Percentiles rank a stretch among this genome's conserved stretches.
Conservation (phyloP, 148 eudicot genomes). For the Dianthus caryophyllus region DNA sequence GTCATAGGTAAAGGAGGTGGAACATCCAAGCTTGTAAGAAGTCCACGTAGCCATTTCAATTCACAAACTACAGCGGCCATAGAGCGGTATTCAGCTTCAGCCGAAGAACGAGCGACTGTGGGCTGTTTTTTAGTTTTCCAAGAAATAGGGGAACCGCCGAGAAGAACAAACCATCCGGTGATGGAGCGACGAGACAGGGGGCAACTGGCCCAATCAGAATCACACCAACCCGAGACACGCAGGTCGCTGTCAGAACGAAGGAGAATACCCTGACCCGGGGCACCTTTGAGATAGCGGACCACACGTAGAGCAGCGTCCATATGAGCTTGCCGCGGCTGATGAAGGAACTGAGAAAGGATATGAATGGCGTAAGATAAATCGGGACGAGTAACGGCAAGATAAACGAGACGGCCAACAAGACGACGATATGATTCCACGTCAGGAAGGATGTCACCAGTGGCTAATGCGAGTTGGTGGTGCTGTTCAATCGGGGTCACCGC, state of each 20-base stretch:
- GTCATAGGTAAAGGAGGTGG: no score
- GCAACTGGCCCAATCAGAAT: neutral
- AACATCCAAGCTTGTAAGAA: no score
- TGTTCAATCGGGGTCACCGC: neutral
- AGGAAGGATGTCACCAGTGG: neutral
- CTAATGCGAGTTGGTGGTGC: neutral
- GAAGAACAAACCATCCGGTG: no score
- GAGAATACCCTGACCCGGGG: neutral
- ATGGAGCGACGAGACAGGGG: no score
- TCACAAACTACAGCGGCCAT: no score
- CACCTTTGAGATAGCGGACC: no score
- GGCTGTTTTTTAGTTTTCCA: no score
- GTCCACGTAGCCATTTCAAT: no score
- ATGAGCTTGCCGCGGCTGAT: constrained; percentile 12
- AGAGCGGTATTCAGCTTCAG: no score
- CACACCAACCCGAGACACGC: neutral
- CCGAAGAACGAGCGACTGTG: no score
- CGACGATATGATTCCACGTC: neutral
- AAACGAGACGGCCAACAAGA: neutral
- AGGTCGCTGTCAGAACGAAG: neutral
- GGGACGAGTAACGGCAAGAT: neutral
- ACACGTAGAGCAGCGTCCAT: neutral
- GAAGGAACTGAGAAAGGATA: constrained; percentile 17
- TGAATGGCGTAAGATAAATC: neutral
- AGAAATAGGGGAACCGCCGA: no score